phyloP scores from a whole-genome alignment of 768 basidiomycete genomes.

The Suillus luteus region DNA sequence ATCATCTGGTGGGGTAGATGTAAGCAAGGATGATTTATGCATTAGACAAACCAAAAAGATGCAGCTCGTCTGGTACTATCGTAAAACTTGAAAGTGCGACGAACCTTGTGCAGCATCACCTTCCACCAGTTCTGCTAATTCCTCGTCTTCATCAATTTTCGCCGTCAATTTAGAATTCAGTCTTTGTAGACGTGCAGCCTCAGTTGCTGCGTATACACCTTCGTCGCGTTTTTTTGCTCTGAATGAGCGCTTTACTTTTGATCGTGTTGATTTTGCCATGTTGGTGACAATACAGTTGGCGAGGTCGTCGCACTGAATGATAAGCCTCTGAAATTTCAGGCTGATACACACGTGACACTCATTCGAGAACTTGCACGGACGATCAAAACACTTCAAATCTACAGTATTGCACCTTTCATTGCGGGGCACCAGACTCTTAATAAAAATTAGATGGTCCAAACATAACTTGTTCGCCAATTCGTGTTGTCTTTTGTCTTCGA shows the following conservation, averaged over 20 bases:
- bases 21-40: neutral
- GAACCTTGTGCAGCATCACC: constrained; percentile 57
- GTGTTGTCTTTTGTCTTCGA: neutral
- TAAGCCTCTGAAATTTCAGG: neutral
- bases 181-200: constrained; percentile 75
- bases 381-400: neutral
- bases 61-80: neutral
- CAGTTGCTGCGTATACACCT: constrained; percentile 74
- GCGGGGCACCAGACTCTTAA: neutral
- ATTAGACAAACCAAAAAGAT: neutral
- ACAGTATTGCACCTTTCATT: neutral
- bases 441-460: neutral
- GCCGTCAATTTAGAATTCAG: constrained; percentile 65
- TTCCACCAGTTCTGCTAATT: constrained; percentile 20
- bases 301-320: no score
- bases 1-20: constrained; percentile 19
- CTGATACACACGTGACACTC: constrained; percentile 4
- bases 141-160: constrained; percentile 42
- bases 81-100: constrained; percentile 36
- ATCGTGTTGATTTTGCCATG: constrained; percentile 86
- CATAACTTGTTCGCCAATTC: neutral
- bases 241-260: constrained; percentile 78
- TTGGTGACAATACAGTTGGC: neutral
- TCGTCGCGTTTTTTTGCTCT: constrained; percentile 75
- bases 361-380: neutral